Evolutionary conservation across 805 yeast genomes (phyloP), one percentile per base, ranked within the genome.

Genomic region (Kuraishia borneana): DNA sequence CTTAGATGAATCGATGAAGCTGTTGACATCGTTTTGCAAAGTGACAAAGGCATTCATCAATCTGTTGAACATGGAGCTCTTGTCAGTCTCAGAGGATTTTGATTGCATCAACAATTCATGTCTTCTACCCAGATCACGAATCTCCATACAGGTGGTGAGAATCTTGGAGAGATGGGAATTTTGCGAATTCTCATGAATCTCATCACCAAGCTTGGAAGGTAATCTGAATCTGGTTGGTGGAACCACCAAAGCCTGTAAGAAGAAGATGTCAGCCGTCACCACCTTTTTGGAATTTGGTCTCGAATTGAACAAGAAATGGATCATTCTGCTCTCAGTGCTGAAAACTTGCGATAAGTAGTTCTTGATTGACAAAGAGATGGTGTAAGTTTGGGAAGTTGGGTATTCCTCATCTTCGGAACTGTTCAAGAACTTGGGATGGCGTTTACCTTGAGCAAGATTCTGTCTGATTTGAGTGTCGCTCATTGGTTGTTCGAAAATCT

Each of bases 141-240:
- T 89, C 34, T 80, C 60, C 40, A 87, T 58, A 19, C 89, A 69
- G 2, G 96, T 83, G 38, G 78, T 81, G 48, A 92, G 65, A 34
- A 94, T 70, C 47, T 77, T 81, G 18, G 92, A 70, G 32, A 92
- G 64, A 37, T 88, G 66, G 60, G 88, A 95, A 57, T 92, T 94
- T 61, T 87, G 95, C 32, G 92, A 63, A 56, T 85, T 88, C 60
- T 92, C 96, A 56, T 92, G 97, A 40, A 89, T 73, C 55, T 85
- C 96, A 37, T 92, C 99, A 37, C 98, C 98, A 39, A 92, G 66
- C 57, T 88, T 88, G 12, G 95, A 80, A n/a, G 99, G 98, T 45
- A 88, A 69, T 56, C 99, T 74, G 67, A 92, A 92, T 56, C 97
- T 71, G 2, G 97, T 94, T 33, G 98, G 88, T 25, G 99, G 98